Conservation (phyloP, 306 rosid species). For the Oxytropis ochrocephala region DNA sequence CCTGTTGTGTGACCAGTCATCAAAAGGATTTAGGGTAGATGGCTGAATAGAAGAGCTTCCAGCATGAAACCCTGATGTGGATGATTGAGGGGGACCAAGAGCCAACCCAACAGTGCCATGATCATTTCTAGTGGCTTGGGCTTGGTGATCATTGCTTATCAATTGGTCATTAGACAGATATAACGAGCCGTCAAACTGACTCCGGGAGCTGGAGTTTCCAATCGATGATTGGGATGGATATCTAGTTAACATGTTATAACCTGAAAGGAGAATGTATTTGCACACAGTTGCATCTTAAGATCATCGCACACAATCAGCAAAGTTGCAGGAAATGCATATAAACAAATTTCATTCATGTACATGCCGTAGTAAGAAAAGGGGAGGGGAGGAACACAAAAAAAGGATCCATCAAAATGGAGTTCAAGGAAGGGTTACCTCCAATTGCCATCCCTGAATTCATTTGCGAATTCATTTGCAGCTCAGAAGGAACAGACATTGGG, state of each 20-base stretch:
- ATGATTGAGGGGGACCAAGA: slow-evolving; percentile 84
- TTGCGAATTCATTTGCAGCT: slow-evolving; percentile 53
- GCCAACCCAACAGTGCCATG: slow-evolving; percentile 64
- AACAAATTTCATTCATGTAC: background rate
- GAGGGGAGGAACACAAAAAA: background rate
- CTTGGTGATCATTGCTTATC: slow-evolving; percentile 46
- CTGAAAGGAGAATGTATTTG: slow-evolving; percentile 31
- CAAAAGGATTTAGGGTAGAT: slow-evolving; percentile 57
- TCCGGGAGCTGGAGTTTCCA: slow-evolving; percentile 47
- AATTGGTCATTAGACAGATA: slow-evolving; percentile 55
- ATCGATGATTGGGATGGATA: slow-evolving; percentile 50
- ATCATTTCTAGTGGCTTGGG: slow-evolving; percentile 38
- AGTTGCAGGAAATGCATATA: background rate
- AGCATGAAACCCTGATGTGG: slow-evolving; percentile 53
- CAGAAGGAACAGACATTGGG: slow-evolving; percentile 45
- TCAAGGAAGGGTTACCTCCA: slow-evolving; percentile 48
- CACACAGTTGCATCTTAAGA: background rate
- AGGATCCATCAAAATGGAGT: background rate
- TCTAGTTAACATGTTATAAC: slow-evolving; percentile 49
- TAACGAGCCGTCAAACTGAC: slow-evolving; percentile 45
- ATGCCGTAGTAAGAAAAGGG: background rate
- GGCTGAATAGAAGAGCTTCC: slow-evolving; percentile 51
- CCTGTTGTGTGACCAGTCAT: slow-evolving; percentile 79
- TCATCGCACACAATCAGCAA: slow-evolving; percentile 1
- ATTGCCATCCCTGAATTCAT: slow-evolving; percentile 46